Base-by-base conservation (phyloP, 306 rosid species). In the Acacia melanoxylon region DNA sequence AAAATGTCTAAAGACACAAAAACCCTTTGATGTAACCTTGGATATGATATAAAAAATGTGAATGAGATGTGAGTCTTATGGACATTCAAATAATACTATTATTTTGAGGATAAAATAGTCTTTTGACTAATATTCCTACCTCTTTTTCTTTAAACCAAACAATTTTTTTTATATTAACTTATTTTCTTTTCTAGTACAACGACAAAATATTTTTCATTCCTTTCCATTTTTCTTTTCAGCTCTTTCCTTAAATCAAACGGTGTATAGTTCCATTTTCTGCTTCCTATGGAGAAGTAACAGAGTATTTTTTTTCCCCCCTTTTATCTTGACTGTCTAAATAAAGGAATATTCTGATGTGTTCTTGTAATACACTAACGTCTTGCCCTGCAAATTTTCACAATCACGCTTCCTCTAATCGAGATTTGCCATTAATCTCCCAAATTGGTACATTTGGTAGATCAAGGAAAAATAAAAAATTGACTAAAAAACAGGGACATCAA, bases 351-450 rank as follows among this genome's bases (percentile, higher is more conserved):
- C 25, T 52, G 0, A 52, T 52, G 61, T 16, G 61, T 20, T 19
- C 3, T 52, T 19, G n/a, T 17, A 19, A 52, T 19, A 17, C 19
- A 15, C 5, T 13, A 49, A 49, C 56, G 56, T 5, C 15, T 3
- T 49, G 19, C 27, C 15, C 12, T 61, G 13, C 35, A 61, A 61
- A 10, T 25, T 24, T 61, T 61, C 51, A 31, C 68, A 80, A 78
- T 61, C 67, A 74, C 31, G 5, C 56, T 22, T 72, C 35, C 67
- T 11, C 35, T 11, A 24, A 61, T 59, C 67, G 25, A 56, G 46
- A 12, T 6, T 27, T 62, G 3, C 68, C 68, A 27, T 27, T 80
- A 56, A n/a, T 48, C 68, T 69, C 59, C 72, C 74, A 75, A 73
- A 67, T 40, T 80, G 70, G 75, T 63, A 65, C 27, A 72, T 63